phyloP scores from a whole-genome alignment of 352 stramenopile genomes.

The Pythium dissimile region DNA sequence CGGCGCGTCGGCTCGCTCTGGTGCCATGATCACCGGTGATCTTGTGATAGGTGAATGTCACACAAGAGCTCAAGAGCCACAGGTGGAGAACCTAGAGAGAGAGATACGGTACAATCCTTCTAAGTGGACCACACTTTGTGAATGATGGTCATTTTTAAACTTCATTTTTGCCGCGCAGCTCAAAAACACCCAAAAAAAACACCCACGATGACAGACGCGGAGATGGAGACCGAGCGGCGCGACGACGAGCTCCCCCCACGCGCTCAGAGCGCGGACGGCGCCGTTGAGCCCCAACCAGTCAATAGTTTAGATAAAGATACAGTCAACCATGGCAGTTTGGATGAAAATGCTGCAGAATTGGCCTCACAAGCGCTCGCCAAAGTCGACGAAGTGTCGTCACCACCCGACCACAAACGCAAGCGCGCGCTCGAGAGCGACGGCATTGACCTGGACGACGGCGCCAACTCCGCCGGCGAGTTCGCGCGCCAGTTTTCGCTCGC shows the following conservation, averaged over 20 bases:
- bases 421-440: not conserved
- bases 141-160: constrained; percentile 15
- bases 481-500: constrained; percentile 33
- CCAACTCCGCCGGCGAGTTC: constrained; percentile 23
- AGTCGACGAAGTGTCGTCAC: not conserved
- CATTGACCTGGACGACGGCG: not conserved
- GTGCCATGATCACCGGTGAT: too few relatives aligned
- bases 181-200: not conserved
- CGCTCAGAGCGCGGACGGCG: not conserved
- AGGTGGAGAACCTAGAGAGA: too few relatives aligned
- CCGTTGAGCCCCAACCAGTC: not conserved
- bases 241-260: not conserved
- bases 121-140: constrained; percentile 4
- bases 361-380: not conserved
- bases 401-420: constrained; percentile 11
- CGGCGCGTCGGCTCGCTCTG: not conserved
- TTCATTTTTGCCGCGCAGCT: not conserved
- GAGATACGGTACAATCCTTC: not conserved
- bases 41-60: too few relatives aligned
- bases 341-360: not conserved
- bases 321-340: not conserved
- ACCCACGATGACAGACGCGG: not conserved
- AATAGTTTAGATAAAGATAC: not conserved
- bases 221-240: not conserved
- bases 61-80: too few relatives aligned